Evolutionary conservation across 345 rosid species (phyloP).

Genomic region (Firmiana major): DNA sequence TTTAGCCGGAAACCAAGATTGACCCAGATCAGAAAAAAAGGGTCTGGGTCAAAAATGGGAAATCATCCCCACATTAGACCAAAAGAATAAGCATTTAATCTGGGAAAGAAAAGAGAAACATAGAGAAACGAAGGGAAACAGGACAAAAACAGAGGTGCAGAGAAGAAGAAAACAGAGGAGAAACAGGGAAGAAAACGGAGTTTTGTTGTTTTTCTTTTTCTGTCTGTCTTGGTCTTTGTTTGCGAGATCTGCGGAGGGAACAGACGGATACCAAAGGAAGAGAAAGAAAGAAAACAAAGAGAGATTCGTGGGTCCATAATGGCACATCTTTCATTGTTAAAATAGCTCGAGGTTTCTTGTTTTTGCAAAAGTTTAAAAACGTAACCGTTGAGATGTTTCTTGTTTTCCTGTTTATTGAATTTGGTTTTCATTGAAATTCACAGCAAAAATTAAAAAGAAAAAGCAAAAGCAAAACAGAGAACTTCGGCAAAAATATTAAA

Average conservation of each 20-base stretch:
- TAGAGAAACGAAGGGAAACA: background rate
- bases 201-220: background rate
- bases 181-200: constrained; percentile 19
- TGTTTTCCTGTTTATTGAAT: background rate
- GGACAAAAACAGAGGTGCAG: background rate
- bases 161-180: background rate
- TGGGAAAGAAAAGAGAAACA: constrained; percentile 11
- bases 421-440: too few relatives aligned
- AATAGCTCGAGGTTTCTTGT: constrained; percentile 16
- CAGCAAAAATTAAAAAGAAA: too few relatives aligned
- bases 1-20: constrained; percentile 43
- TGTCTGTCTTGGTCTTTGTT: constrained; percentile 22
- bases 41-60: constrained; percentile 34
- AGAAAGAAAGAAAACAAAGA: constrained; percentile 20
- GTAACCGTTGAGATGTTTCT: constrained; percentile 18
- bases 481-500: too few relatives aligned
- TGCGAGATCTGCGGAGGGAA: constrained; percentile 48
- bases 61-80: constrained; percentile 39
- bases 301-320: constrained; percentile 44
- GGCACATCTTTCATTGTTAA: constrained; percentile 25
- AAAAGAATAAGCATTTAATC: background rate
- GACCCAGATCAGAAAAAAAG: constrained; percentile 49
- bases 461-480: too few relatives aligned
- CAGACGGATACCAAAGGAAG: constrained; percentile 31
- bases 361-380: constrained; percentile 21